Conservation (phyloP, 495 filamentous ascomycete genomes). For the Eremomyces bilateralis region DNA sequence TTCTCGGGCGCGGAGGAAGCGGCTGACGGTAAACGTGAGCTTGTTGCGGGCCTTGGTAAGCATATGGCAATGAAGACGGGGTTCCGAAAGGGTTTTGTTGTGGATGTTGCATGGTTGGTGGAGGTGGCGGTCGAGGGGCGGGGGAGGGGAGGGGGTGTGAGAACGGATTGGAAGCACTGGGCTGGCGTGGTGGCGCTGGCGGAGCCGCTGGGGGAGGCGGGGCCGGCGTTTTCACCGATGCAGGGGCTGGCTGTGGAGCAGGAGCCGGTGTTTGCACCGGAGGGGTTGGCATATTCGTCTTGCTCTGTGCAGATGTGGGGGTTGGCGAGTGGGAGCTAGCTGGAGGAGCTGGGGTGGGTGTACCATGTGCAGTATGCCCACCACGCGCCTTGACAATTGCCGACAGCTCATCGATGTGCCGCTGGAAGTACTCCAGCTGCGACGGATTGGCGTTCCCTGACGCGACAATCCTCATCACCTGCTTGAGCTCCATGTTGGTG, state of each 20-base stretch:
- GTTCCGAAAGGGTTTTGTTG: neutral
- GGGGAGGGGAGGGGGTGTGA: too few relatives aligned
- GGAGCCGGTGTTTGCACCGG: constrained; percentile 3
- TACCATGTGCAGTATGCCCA: constrained; percentile 5
- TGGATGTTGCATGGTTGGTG: neutral
- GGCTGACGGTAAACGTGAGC: neutral
- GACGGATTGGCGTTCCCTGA: constrained; percentile 58
- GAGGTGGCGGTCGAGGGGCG: neutral
- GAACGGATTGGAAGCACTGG: too few relatives aligned
- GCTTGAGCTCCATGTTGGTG: constrained; percentile 68
- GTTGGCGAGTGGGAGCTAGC: neutral
- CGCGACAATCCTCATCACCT: constrained; percentile 90
- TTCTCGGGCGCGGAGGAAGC: constrained; percentile 6
- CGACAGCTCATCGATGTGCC: constrained; percentile 79
- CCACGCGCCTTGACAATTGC: constrained; percentile 28
- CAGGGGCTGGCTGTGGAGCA: neutral
- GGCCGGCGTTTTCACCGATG: constrained; percentile 2
- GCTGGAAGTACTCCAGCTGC: constrained; percentile 74
- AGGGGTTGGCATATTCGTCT: neutral
- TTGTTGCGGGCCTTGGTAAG: neutral
- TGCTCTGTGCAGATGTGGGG: neutral
- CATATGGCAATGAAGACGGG: neutral
- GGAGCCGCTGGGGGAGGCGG: constrained; percentile 1
- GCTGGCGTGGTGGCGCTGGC: too few relatives aligned
- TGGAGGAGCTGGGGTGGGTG: constrained; percentile 5